Percentiles rank a stretch among this genome's conserved stretches.
Evolutionary conservation across 179 eudicot genomes (phyloP).

Genomic region (Actinidia chinensis): DNA sequence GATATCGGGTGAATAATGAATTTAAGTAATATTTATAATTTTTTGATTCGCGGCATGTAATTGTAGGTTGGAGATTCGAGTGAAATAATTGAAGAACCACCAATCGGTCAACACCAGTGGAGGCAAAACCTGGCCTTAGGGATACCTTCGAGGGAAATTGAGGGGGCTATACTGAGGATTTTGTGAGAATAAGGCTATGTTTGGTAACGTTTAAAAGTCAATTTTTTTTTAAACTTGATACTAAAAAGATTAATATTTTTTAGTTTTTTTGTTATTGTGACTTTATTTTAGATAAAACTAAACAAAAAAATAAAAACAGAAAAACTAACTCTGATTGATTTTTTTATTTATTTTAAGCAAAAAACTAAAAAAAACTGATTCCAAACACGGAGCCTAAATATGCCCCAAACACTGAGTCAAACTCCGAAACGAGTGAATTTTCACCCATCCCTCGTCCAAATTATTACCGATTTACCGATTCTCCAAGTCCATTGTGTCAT

Average conservation of each 20-base stretch:
- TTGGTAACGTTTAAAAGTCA: too few relatives aligned
- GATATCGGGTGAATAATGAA: neutral
- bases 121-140: conserved; percentile 39
- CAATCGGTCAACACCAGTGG: conserved; percentile 27
- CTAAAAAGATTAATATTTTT: too few relatives aligned
- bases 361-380: too few relatives aligned
- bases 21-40: neutral
- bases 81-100: conserved; percentile 66
- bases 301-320: too few relatives aligned
- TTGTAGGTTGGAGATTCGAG: conserved; percentile 47
- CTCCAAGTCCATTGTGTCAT: conserved; percentile 49
- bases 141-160: conserved; percentile 43
- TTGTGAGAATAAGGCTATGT: conserved; percentile 44
- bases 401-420: conserved; percentile 46
- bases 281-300: too few relatives aligned
- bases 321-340: too few relatives aligned
- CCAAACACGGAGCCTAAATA: too few relatives aligned
- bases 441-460: conserved; percentile 67
- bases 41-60: neutral
- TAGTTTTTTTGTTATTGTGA: too few relatives aligned
- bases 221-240: too few relatives aligned
- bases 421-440: conserved; percentile 75
- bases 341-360: too few relatives aligned
- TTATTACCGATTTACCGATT: conserved; percentile 33
- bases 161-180: conserved; percentile 46